phyloP scores from a whole-genome alignment of 1,139 yeast genomes.

The Suhomyces bribrorum region DNA sequence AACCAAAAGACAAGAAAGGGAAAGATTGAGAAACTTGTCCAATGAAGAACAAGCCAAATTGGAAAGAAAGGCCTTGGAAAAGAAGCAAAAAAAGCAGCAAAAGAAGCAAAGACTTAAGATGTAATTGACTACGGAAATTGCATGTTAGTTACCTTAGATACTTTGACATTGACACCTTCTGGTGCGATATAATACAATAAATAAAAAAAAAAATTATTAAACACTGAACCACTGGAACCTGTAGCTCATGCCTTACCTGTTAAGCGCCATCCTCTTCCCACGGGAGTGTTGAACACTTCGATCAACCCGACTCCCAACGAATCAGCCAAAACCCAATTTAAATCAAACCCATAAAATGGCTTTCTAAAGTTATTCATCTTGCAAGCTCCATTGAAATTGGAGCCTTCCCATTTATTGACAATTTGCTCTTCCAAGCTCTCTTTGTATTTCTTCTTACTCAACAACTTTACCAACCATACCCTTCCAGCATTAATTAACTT shows the following conservation, averaged over 20 bases:
- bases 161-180: too few species aligned
- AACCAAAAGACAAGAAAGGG: conserved; percentile 63
- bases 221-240: too few species aligned
- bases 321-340: conserved; percentile 66
- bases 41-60: conserved; percentile 75
- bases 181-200: too few species aligned
- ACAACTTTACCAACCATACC: conserved; percentile 50
- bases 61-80: conserved; percentile 61
- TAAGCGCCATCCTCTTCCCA: conserved; percentile 68
- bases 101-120: conserved; percentile 45
- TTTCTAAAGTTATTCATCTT: conserved; percentile 50
- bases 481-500: conserved; percentile 50
- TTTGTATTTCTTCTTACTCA: conserved; percentile 46
- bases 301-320: conserved; percentile 68
- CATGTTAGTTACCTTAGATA: too few species aligned
- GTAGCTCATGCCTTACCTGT: conserved; percentile 45
- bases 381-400: conserved; percentile 24
- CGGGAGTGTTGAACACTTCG: conserved; percentile 69
- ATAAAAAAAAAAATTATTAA: too few species aligned
- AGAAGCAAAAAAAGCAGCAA: conserved; percentile 44
- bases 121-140: conserved; percentile 22
- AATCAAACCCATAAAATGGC: conserved; percentile 59
- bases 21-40: conserved; percentile 55
- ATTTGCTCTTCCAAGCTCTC: conserved; percentile 56
- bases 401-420: conserved; percentile 52